Evolutionary conservation across 306 rosid genomes (phyloP), one percentile per base, ranked within the genome.

Genomic region (Fagus sylvatica): DNA sequence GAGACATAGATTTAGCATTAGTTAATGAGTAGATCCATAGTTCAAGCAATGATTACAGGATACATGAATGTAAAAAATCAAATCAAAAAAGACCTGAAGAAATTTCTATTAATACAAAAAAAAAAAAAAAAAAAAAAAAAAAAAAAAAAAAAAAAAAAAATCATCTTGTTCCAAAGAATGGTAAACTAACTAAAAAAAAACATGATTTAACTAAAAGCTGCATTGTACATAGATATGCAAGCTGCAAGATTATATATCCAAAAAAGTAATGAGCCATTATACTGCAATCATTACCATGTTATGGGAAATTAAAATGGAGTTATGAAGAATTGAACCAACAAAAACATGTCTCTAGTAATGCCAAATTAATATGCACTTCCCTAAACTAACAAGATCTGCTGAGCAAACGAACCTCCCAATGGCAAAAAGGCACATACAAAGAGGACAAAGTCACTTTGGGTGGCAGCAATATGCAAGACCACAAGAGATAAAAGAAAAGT

Each of bases 1-100:
- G 46, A 69, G 78, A 66, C 55, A 68, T 5, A 71, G 67, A 79
- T 69, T 53, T 53, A 77, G 71, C 10, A 48, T 43, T 71, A 36
- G 39, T 19, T 34, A 77, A 77, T 40, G 3, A 28, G 15, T 22
- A n/a, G 55, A 78, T 36, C 28, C 34, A 57, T 7, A 7, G 28
- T 60, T 78, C 69, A 17, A 57, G 51, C 61, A 70, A 69, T 17
- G 43, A 19, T 37, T 11, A 39, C 51, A 32, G 49, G 28, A 66
- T 15, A 37, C 13, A 65, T 60, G 33, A 74, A 13, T 40, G 42
- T 33, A 49, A 10, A 60, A 60, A 11, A 12, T 4, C 15, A 60
- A 60, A 5, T 32, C n/a, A 32, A 60, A 60, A 60, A 16, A 40
- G 19, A 43, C 30, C 48, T 43, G 55, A 60, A 7, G 22, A 60